Conservation (phyloP, 2,329 filamentous ascomycete species). For the Cladosporium sp. region DNA sequence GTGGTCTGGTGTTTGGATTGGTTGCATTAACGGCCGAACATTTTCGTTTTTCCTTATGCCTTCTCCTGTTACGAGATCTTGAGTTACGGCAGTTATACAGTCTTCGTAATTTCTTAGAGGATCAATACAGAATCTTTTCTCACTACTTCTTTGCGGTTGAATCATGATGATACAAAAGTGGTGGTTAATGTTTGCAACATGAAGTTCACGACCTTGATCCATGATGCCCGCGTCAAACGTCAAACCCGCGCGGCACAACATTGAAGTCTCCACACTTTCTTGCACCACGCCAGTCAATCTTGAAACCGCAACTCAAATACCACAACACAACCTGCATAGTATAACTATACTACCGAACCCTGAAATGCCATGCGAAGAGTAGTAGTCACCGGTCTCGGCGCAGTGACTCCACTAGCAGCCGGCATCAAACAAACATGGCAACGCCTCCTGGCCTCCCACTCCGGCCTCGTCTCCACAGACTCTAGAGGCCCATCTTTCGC, state of each 20-base stretch:
- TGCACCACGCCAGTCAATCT: neutral
- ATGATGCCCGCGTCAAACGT: too few relatives aligned
- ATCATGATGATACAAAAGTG: too few relatives aligned
- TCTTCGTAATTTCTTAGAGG: neutral
- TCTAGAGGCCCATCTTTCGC: slow-evolving; percentile 60
- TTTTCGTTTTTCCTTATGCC: slow-evolving; percentile 3
- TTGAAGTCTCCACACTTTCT: neutral
- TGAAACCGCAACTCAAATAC: too few relatives aligned
- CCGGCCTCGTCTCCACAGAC: slow-evolving; percentile 72
- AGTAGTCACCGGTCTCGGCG: slow-evolving; percentile 47
- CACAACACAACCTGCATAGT: neutral
- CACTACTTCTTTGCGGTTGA: too few relatives aligned
- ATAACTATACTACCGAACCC: slow-evolving; percentile 1
- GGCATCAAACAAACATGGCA: slow-evolving; percentile 68
- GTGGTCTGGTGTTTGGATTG: neutral
- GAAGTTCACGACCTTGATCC: too few relatives aligned
- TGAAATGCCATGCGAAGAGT: slow-evolving; percentile 46
- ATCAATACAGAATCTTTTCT: neutral
- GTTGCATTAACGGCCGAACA: neutral
- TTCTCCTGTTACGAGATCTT: neutral
- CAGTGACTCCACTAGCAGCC: slow-evolving; percentile 40
- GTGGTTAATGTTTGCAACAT: too few relatives aligned
- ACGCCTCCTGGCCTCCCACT: slow-evolving; percentile 72
- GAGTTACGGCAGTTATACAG: slow-evolving; percentile 9
- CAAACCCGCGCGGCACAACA: too few relatives aligned